phyloP scores from a whole-genome alignment of 129 eudicot genomes.

The Oenanthe sinensis region DNA sequence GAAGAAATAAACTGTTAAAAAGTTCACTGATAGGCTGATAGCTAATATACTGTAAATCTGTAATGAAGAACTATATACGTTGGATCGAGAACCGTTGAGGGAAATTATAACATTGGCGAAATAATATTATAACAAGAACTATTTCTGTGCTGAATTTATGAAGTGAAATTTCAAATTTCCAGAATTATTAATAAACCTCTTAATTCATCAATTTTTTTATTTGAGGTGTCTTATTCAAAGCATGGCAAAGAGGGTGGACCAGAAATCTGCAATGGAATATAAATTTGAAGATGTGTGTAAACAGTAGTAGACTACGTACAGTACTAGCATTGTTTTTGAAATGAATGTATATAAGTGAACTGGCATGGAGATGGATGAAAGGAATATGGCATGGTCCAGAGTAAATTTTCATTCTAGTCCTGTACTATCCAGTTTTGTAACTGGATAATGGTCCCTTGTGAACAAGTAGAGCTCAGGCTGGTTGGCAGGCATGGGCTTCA shows the following conservation, averaged over 20 bases:
- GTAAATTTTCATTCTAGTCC: constrained; percentile 1
- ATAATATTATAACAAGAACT: not conserved
- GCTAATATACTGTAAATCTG: not conserved
- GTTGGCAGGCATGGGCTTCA: constrained; percentile 6
- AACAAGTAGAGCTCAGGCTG: constrained; percentile 2
- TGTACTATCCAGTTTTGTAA: constrained; percentile 2
- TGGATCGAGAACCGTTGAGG: not conserved
- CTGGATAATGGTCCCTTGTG: constrained; percentile 1
- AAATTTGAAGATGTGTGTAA: not conserved
- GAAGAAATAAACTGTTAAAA: not conserved
- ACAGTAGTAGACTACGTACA: not conserved
- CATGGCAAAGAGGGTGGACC: constrained; percentile 1
- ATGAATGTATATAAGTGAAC: not conserved
- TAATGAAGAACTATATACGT: not conserved
- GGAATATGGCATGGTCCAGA: not conserved
- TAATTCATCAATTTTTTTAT: not conserved
- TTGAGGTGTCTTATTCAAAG: not conserved
- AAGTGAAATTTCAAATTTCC: not conserved
- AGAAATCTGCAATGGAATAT: constrained; percentile 3
- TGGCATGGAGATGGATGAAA: constrained; percentile 4
- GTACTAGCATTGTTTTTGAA: not conserved
- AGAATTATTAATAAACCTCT: not conserved
- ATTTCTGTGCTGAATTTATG: not conserved
- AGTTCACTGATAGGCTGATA: not conserved
- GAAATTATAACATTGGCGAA: not conserved